Percentiles rank a stretch among this genome's conserved stretches.
phyloP scores from a whole-genome alignment of 768 basidiomycete species.

The Exidia glandulosa region DNA sequence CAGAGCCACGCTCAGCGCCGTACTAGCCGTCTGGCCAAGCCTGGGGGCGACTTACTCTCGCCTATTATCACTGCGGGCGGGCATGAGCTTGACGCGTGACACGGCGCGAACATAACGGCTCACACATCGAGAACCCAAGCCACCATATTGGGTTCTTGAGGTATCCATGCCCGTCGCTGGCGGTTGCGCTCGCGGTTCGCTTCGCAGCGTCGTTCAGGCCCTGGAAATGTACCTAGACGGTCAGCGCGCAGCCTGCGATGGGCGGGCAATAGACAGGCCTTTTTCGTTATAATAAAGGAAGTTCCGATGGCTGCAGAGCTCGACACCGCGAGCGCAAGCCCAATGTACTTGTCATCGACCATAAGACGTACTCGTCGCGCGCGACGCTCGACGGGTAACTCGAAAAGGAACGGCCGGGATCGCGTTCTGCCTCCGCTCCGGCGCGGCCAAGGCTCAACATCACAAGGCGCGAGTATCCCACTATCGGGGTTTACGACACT shows the following conservation, averaged over 20 bases:
- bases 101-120: neutral
- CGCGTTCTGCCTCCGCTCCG: too few species aligned
- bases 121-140: conserved; percentile 87
- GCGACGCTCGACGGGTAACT: too few species aligned
- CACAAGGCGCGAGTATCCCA: too few species aligned
- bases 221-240: conserved; percentile 31
- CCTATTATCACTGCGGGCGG: conserved; percentile 70
- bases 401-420: too few species aligned
- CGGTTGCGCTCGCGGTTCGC: conserved; percentile 36
- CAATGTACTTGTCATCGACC: conserved; percentile 94
- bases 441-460: too few species aligned
- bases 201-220: conserved; percentile 81
- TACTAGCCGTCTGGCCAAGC: neutral
- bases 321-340: conserved; percentile 77
- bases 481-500: too few species aligned
- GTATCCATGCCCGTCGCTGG: conserved; percentile 79
- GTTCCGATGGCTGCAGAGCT: conserved; percentile 84
- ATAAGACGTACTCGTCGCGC: too few species aligned
- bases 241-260: neutral
- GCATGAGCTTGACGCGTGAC: neutral
- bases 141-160: conserved; percentile 93
- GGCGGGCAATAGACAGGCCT: conserved; percentile 39
- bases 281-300: conserved; percentile 98
- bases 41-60: conserved; percentile 49
- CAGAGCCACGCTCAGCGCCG: neutral